Evolutionary conservation across 2,329 filamentous ascomycete genomes (phyloP).

Genomic region (Sporothrix globosa): DNA sequence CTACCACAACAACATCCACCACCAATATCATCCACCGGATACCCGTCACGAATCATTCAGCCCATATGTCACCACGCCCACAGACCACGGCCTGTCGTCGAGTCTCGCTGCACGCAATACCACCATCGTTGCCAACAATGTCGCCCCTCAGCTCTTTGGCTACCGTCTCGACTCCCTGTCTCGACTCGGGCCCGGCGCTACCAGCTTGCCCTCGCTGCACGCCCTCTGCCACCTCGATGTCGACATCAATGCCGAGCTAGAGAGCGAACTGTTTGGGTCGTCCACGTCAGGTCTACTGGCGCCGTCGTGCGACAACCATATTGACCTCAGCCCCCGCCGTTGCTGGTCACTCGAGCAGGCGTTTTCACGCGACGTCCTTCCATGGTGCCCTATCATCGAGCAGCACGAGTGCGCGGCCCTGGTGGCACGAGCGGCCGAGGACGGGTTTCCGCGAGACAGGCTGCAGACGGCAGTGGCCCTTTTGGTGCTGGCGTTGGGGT

Average conservation of each 20-base stretch:
- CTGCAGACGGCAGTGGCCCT: too few species aligned
- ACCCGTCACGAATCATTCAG: neutral
- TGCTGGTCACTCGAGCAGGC: slow-evolving; percentile 34
- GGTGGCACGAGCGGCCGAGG: too few species aligned
- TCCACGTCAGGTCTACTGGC: neutral
- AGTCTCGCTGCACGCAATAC: too few species aligned
- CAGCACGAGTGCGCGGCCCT: slow-evolving; percentile 32
- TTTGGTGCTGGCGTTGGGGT: too few species aligned
- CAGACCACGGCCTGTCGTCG: too few species aligned
- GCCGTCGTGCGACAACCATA: neutral
- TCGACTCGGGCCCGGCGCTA: too few species aligned
- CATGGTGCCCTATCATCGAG: slow-evolving; percentile 38
- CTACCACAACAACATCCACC: neutral
- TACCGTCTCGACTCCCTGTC: too few species aligned
- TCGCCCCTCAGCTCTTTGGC: neutral
- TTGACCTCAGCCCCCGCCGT: slow-evolving; percentile 31
- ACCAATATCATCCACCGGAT: neutral
- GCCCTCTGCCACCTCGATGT: too few species aligned
- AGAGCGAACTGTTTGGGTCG: slow-evolving; percentile 18
- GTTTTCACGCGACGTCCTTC: slow-evolving; percentile 36
- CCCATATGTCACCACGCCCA: too few species aligned
- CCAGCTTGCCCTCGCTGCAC: too few species aligned
- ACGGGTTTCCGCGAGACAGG: neutral
- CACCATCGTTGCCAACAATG: neutral
- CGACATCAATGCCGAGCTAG: too few species aligned